These are phyloP conservation scores for Phialophora macrospora DNA, from an alignment of 2,329 filamentous ascomycete genomes.

Conservation along the genomic window DNA sequence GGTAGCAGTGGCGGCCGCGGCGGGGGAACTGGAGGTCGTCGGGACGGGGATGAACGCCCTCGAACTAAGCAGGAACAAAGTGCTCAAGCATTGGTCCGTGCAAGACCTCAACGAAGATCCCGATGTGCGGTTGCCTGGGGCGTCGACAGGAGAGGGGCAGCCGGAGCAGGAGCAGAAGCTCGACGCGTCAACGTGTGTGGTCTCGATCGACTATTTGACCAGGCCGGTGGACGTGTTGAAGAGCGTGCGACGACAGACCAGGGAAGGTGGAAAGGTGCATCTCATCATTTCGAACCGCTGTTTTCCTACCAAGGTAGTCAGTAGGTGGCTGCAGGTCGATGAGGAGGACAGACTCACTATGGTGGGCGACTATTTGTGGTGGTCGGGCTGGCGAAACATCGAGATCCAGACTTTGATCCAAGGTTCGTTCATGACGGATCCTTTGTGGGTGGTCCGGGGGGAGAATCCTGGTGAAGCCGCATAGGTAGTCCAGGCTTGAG, in stretches of 20 bases:
- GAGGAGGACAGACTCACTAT: constrained; percentile 55
- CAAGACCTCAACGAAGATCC: constrained; percentile 54
- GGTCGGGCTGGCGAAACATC: constrained; percentile 58
- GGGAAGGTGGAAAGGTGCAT: constrained; percentile 54
- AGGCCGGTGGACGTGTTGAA: constrained; percentile 53
- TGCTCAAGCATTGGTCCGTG: constrained; percentile 44
- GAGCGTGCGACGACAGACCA: constrained; percentile 49
- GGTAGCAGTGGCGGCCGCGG: constrained; percentile 37
- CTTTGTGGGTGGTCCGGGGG: constrained; percentile 53
- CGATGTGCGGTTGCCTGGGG: constrained; percentile 39
- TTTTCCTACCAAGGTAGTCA: constrained; percentile 60
- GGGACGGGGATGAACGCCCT: constrained; percentile 56
- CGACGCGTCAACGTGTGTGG: constrained; percentile 57
- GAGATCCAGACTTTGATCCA: constrained; percentile 56
- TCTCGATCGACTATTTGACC: constrained; percentile 59
- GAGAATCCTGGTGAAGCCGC: constrained; percentile 27
- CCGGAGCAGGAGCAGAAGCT: constrained; percentile 37
- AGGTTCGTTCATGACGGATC: constrained; percentile 46
- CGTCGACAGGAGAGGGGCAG: not conserved
- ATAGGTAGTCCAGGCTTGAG: not conserved
- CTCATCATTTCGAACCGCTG: constrained; percentile 58
- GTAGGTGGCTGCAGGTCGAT: constrained; percentile 53
- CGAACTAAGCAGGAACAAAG: constrained; percentile 52
- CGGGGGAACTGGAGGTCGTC: constrained; percentile 47
- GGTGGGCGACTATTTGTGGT: constrained; percentile 59